Evolutionary conservation across 2,329 filamentous ascomycete genomes (phyloP).

Genomic region (Curvularia verruculosa): DNA sequence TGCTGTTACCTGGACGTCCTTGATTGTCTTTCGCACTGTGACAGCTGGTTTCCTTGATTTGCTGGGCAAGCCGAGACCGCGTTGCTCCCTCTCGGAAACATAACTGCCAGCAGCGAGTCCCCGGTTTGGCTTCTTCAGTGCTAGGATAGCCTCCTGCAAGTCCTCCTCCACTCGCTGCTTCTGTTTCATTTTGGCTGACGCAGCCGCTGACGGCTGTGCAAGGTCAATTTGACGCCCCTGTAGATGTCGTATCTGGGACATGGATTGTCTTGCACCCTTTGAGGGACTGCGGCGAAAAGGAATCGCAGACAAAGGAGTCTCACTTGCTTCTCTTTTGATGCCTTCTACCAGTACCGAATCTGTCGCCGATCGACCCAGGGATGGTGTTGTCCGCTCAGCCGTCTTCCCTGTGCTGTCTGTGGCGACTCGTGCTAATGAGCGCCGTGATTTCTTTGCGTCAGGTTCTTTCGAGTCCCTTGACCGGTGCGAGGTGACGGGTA

Average conservation of each 20-base stretch:
- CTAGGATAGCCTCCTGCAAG: slow-evolving; percentile 73
- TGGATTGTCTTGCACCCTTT: slow-evolving; percentile 43
- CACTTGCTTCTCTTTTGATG: slow-evolving; percentile 73
- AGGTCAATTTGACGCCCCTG: slow-evolving; percentile 62
- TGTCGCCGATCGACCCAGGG: slow-evolving; percentile 71
- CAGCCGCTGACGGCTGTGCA: slow-evolving; percentile 58
- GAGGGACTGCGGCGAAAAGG: slow-evolving; percentile 55
- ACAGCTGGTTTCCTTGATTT: slow-evolving; percentile 39
- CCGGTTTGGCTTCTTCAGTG: slow-evolving; percentile 77
- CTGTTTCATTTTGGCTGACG: slow-evolving; percentile 66
- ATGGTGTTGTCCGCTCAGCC: slow-evolving; percentile 62
- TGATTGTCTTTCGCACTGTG: slow-evolving; percentile 35
- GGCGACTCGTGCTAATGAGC: slow-evolving; percentile 66
- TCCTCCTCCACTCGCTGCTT: slow-evolving; percentile 73
- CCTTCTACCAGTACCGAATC: slow-evolving; percentile 63
- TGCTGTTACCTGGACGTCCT: slow-evolving; percentile 51
- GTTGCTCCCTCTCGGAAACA: slow-evolving; percentile 70
- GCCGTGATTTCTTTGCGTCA: slow-evolving; percentile 51
- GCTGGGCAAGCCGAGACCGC: slow-evolving; percentile 42
- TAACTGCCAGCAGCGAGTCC: slow-evolving; percentile 70
- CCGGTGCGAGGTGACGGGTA: slow-evolving; percentile 42
- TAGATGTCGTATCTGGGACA: slow-evolving; percentile 54
- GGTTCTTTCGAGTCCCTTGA: slow-evolving; percentile 49
- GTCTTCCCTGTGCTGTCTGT: slow-evolving; percentile 61
- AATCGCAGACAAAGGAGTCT: slow-evolving; percentile 61